Conservation (phyloP, 2,329 filamentous ascomycete genomes). For the Scortechinia acanthostroma region DNA sequence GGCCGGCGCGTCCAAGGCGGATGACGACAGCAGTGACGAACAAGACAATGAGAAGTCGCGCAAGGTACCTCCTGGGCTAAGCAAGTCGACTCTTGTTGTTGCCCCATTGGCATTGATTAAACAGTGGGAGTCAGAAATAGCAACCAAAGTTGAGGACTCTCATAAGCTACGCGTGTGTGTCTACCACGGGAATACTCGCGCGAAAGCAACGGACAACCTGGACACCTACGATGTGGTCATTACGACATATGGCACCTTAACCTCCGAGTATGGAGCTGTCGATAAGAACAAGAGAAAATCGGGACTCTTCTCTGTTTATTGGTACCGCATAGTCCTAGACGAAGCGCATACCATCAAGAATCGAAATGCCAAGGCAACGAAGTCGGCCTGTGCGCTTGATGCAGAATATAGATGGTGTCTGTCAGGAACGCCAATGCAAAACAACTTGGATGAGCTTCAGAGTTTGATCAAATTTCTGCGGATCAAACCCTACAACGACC, state of each 20-base stretch:
- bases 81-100: conserved; percentile 81
- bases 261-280: conserved; percentile 76
- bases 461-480: conserved; percentile 86
- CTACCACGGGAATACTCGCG: conserved; percentile 81
- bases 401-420: conserved; percentile 92
- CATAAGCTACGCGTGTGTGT: conserved; percentile 76
- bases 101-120: conserved; percentile 89
- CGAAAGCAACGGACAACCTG: conserved; percentile 71
- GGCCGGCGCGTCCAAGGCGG: neutral
- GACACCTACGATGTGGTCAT: conserved; percentile 89
- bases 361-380: conserved; percentile 87
- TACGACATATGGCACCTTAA: conserved; percentile 91
- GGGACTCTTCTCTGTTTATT: conserved; percentile 84
- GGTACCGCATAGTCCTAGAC: conserved; percentile 92
- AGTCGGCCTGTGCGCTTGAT: conserved; percentile 78
- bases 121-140: conserved; percentile 93
- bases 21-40: neutral
- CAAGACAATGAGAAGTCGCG: conserved; percentile 48
- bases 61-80: conserved; percentile 61
- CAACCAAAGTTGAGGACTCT: conserved; percentile 65
- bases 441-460: conserved; percentile 93
- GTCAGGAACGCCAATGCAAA: conserved; percentile 95
- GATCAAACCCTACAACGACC: conserved; percentile 83
- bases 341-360: conserved; percentile 99
- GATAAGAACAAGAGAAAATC: conserved; percentile 56